Base-by-base conservation (phyloP, 2,329 filamentous ascomycete genomes). In the Emericellopsis cladophorae region DNA sequence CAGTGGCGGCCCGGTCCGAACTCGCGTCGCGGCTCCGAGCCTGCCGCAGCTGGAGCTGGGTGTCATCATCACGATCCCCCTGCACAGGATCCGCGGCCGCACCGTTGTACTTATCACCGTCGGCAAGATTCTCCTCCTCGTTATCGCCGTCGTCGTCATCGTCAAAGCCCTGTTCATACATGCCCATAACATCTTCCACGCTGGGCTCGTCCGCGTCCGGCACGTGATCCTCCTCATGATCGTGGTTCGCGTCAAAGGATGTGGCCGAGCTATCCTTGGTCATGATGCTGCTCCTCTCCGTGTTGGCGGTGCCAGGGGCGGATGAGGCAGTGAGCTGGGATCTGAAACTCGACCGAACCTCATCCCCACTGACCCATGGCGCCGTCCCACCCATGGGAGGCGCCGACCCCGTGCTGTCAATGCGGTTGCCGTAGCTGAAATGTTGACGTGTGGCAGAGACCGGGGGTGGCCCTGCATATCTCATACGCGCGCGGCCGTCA, bases 271-370 rank as follows among this genome's bases (percentile, higher is more conserved):
- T 93, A 45, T 78, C 76, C 50, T 84, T 87, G 4, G 87, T 92
- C 47, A 81, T 58, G 39, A 92, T 70, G 54, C 88, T 95, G 57
- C 85, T 93, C 45, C 85, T 74, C 54, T 90, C 85, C 1, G 86
- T 93, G n/a, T 80, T 77, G 5, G 59, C 49, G 3, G 71, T 74
- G 21, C 81, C 88, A 26, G 70, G 71, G 22, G 65, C 62, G 5
- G 72, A 72, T 4, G 72, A 76, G 31, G 65, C 56, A 15, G 72
- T 72, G 40, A 70, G 56, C 45, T 76, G 72, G 12, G 74, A 76
- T 42, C 72, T 68, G 50, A 68, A 72, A 56, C 72, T 77, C 1
- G 69, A 71, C 31, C 73, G 66, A 26, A 67, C 58, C 53, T 74
- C 71, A 42, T 74, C 71, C 41, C 62, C 66, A 44, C 61, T 60